Evolutionary conservation across 1,139 yeast genomes (phyloP).

Genomic region (Suhomyces yuchorum): DNA sequence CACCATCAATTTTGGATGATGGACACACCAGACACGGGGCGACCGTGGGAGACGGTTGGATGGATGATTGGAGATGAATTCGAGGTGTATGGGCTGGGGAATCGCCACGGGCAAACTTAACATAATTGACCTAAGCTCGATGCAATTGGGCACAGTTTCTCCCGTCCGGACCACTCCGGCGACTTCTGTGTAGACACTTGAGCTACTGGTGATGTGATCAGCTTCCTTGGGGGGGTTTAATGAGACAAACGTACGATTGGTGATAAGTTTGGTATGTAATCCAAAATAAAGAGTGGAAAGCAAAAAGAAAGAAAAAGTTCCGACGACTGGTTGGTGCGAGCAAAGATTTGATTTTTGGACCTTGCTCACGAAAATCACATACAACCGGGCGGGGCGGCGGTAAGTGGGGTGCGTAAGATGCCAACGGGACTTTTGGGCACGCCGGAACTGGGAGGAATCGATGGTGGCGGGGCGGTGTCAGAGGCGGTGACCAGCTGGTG

Average conservation of each 20-base stretch:
- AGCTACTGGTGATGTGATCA: background rate
- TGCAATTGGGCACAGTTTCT: background rate
- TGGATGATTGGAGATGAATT: background rate
- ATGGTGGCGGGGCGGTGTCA: background rate
- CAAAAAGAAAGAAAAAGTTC: conserved; percentile 15
- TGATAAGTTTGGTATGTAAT: conserved; percentile 13
- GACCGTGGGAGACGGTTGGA: background rate
- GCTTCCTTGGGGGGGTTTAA: background rate
- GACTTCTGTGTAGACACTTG: background rate
- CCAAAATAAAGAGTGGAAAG: conserved; percentile 10
- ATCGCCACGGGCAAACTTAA: background rate
- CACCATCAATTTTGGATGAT: background rate
- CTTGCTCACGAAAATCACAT: conserved; percentile 10
- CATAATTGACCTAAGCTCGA: background rate
- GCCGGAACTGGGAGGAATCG: background rate
- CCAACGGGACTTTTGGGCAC: background rate
- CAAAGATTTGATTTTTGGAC: conserved; percentile 13
- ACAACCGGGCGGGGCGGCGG: conserved; percentile 13
- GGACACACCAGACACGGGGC: background rate
- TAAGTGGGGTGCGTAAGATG: conserved; percentile 4
- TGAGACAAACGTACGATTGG: conserved; percentile 13
- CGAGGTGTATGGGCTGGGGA: background rate
- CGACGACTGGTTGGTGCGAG: conserved; percentile 13
- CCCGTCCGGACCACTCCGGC: background rate
- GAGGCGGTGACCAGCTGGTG: background rate